Evolutionary conservation across 306 rosid genomes (phyloP).

Genomic region (Dryas octopetala): DNA sequence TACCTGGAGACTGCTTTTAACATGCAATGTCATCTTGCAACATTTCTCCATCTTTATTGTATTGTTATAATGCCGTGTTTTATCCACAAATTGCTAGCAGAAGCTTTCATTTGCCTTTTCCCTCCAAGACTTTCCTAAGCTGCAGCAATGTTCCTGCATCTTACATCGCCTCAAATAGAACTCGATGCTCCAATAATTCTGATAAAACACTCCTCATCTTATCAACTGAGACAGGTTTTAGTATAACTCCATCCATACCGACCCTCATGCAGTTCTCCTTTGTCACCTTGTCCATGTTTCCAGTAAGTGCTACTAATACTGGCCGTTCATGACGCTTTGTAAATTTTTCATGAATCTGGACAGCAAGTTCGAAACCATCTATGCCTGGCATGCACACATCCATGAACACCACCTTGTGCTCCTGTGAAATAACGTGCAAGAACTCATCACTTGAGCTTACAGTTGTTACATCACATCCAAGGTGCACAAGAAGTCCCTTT

Average conservation of each 20-base stretch:
- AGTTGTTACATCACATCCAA: conserved; percentile 78
- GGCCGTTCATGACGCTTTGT: conserved; percentile 67
- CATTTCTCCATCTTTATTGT: conserved; percentile 27
- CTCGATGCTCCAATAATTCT: conserved; percentile 68
- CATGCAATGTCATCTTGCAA: conserved; percentile 8
- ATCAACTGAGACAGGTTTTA: conserved; percentile 85
- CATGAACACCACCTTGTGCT: conserved; percentile 75
- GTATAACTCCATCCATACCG: conserved; percentile 78
- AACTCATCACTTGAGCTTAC: conserved; percentile 70
- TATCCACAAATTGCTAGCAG: conserved; percentile 12
- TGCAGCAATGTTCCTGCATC: conserved; percentile 18
- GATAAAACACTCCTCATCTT: conserved; percentile 77
- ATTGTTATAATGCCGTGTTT: conserved; percentile 13
- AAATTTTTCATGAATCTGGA: conserved; percentile 62
- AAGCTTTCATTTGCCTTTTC: conserved; percentile 1
- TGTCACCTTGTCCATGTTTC: conserved; percentile 63
- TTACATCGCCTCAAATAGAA: conserved; percentile 62
- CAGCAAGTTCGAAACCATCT: conserved; percentile 66
- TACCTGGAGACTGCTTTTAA: not conserved
- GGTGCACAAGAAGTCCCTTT: conserved; percentile 80
- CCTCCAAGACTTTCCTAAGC: conserved; percentile 4
- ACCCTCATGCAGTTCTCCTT: conserved; percentile 81
- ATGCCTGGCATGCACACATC: conserved; percentile 62
- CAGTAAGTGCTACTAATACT: conserved; percentile 70
- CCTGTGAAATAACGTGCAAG: conserved; percentile 56